Conservation (phyloP, 2,329 filamentous ascomycete genomes). For the Spiromastix sp. region DNA sequence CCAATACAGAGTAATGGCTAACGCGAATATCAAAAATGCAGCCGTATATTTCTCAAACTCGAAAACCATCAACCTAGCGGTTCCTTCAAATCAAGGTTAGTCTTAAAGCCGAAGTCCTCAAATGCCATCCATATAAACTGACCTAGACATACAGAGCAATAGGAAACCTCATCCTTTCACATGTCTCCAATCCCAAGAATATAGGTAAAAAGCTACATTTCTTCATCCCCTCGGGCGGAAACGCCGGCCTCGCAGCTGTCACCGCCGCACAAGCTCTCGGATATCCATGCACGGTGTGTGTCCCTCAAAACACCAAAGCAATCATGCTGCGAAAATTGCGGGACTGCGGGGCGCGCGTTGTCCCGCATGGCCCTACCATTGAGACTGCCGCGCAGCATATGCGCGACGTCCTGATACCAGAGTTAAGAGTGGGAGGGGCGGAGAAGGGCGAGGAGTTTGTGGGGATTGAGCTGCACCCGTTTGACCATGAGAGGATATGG, state of each 20-base stretch:
- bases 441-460: conserved; percentile 15
- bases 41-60: conserved; percentile 75
- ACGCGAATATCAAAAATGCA: conserved; percentile 18
- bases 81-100: conserved; percentile 66
- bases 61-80: conserved; percentile 76
- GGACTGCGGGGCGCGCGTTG: conserved; percentile 57
- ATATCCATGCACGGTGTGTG: conserved; percentile 62
- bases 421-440: conserved; percentile 23
- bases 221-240: conserved; percentile 72
- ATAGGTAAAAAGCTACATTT: conserved; percentile 49
- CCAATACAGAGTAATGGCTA: no score
- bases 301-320: conserved; percentile 55
- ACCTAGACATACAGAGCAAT: conserved; percentile 40
- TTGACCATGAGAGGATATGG: conserved; percentile 37
- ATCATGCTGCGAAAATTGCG: conserved; percentile 63
- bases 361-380: conserved; percentile 59
- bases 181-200: conserved; percentile 32
- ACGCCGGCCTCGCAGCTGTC: conserved; percentile 74
- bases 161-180: conserved; percentile 56
- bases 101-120: not conserved
- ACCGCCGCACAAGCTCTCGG: conserved; percentile 56
- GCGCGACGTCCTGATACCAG: conserved; percentile 39
- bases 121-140: not conserved
- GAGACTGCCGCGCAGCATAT: conserved; percentile 60
- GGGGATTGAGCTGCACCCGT: conserved; percentile 34